phyloP scores from a whole-genome alignment of 495 filamentous ascomycete species.

The Penicillium angulare region DNA sequence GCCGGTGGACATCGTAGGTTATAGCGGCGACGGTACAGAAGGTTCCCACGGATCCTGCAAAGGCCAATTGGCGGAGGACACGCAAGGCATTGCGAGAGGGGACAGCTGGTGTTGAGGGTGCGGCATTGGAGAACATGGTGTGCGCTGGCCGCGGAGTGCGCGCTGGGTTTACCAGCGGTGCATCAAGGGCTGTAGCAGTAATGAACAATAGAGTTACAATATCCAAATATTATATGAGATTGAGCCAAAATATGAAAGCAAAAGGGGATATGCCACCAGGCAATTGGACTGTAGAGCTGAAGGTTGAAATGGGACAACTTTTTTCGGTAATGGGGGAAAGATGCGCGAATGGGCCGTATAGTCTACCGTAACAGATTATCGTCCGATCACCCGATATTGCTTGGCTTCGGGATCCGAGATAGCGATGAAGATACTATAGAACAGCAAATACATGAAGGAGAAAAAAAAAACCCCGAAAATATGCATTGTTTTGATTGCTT shows the following conservation, averaged over 20 bases:
- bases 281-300: conserved; percentile 10
- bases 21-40: conserved; percentile 42
- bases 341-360: conserved; percentile 19
- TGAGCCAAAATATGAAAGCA: too few species aligned
- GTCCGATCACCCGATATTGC: conserved; percentile 16
- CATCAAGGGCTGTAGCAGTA: conserved; percentile 13
- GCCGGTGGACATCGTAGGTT: conserved; percentile 44
- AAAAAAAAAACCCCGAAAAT: too few species aligned
- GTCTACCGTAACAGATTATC: conserved; percentile 14
- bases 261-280: neutral
- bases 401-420: too few species aligned
- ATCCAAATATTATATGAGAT: too few species aligned
- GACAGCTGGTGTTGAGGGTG: conserved; percentile 29
- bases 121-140: conserved; percentile 36
- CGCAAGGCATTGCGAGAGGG: conserved; percentile 48
- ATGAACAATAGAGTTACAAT: too few species aligned
- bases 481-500: too few species aligned
- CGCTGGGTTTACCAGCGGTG: conserved; percentile 21
- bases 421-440: too few species aligned
- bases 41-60: conserved; percentile 41
- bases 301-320: conserved; percentile 22
- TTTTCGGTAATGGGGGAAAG: conserved; percentile 20
- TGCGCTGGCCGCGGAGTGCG: conserved; percentile 29
- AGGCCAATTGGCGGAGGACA: conserved; percentile 42
- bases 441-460: too few species aligned